These are phyloP conservation scores for Calocybe indica DNA, from an alignment of 768 basidiomycete species.

Conservation along the genomic window DNA sequence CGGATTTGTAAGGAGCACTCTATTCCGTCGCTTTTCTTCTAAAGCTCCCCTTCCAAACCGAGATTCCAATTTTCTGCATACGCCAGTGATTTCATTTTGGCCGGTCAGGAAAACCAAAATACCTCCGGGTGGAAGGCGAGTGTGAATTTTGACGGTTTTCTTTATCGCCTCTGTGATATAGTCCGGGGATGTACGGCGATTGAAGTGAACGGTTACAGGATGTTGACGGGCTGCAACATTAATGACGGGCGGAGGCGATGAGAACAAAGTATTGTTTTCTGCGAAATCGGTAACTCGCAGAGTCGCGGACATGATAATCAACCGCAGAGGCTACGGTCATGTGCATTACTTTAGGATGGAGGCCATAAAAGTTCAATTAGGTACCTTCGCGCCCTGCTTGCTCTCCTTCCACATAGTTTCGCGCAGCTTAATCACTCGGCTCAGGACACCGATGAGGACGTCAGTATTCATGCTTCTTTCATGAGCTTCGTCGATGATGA, in stretches of 20 bases:
- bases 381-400: constrained; percentile 65
- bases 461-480: constrained; percentile 98
- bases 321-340: constrained; percentile 62
- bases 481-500: constrained; percentile 97
- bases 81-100: constrained; percentile 87
- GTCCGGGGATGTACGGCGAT: constrained; percentile 75
- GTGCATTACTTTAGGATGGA: no score
- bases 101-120: constrained; percentile 94
- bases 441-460: constrained; percentile 94
- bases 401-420: constrained; percentile 86
- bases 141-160: constrained; percentile 89
- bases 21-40: constrained; percentile 39
- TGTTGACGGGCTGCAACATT: constrained; percentile 87
- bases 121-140: constrained; percentile 86
- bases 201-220: constrained; percentile 94
- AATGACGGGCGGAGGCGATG: constrained; percentile 84
- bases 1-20: constrained; percentile 16
- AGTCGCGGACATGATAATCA: constrained; percentile 99
- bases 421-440: constrained; percentile 83
- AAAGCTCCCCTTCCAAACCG: constrained; percentile 67
- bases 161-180: constrained; percentile 88
- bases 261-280: constrained; percentile 77
- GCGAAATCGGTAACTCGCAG: constrained; percentile 91
- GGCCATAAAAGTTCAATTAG: constrained; percentile 1
- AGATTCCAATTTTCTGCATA: constrained; percentile 77